Conservation (phyloP, 139 green algal species). For the Chlorella sp. region DNA sequence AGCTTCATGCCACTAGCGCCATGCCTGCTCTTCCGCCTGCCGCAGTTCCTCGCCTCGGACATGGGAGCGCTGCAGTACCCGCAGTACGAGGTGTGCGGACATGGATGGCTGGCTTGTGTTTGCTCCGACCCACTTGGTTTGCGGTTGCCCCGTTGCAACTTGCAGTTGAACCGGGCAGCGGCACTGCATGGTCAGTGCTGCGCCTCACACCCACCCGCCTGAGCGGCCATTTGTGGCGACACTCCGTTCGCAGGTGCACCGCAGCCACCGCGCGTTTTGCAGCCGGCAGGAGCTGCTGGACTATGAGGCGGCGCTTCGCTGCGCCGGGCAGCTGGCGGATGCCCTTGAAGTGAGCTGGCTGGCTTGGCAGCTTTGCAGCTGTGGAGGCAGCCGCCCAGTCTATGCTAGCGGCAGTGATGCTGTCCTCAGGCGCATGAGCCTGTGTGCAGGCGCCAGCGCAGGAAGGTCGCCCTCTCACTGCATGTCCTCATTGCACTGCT, state of each 20-base stretch:
- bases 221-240: too few species aligned
- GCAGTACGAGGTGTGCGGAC: conserved; percentile 47
- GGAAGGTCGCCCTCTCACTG: too few species aligned
- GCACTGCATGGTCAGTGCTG: too few species aligned
- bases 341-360: conserved; percentile 62
- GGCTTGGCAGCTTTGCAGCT: too few species aligned
- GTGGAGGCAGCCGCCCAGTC: conserved; percentile 4
- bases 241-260: conserved; percentile 18
- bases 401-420: neutral
- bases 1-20: neutral
- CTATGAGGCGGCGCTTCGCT: conserved; percentile 75
- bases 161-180: too few species aligned
- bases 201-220: too few species aligned
- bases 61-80: conserved; percentile 74
- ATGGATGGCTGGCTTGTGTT: too few species aligned
- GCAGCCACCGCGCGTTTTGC: conserved; percentile 46
- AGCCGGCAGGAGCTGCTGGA: conserved; percentile 63
- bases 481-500: neutral
- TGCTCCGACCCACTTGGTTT: too few species aligned
- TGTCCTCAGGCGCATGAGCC: too few species aligned
- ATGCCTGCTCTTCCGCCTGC: neutral
- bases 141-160: too few species aligned
- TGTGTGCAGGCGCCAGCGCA: too few species aligned
- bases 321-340: conserved; percentile 58
- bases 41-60: conserved; percentile 72